Conservation (phyloP, 129 eudicot genomes). For the Solidago caesia region DNA sequence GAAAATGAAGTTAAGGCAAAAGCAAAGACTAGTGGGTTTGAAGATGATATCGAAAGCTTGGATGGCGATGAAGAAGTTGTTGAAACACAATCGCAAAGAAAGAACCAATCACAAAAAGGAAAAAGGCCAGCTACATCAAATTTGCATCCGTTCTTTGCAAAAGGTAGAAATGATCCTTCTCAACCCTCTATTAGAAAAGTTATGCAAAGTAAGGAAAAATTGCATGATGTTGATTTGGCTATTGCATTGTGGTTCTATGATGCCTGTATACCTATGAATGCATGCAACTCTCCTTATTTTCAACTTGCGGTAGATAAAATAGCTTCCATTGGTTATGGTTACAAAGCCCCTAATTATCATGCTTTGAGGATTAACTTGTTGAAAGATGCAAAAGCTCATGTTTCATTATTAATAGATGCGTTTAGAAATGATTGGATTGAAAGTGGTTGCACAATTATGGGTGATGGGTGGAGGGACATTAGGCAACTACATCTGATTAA, state of each 20-base stretch:
- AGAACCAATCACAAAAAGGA: neutral
- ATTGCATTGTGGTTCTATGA: neutral
- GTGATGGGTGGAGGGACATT: slow-evolving; percentile 2
- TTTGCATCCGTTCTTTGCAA: neutral
- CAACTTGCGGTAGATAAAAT: neutral
- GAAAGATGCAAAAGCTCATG: neutral
- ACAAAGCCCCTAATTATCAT: neutral
- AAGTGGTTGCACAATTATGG: neutral
- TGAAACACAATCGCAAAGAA: neutral
- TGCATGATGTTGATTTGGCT: neutral
- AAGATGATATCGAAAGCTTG: neutral
- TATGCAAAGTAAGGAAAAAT: neutral
- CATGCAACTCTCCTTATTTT: neutral
- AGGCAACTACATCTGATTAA: neutral
- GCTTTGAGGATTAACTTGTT: neutral
- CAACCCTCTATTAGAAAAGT: neutral
- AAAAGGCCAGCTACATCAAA: neutral
- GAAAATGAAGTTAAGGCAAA: neutral
- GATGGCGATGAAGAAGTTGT: neutral
- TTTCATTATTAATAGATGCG: neutral
- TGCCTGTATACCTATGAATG: neutral
- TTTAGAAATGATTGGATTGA: neutral
- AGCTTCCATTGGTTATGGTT: neutral
- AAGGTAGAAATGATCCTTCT: neutral
- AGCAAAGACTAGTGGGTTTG: neutral